Base-by-base conservation (phyloP, 495 filamentous ascomycete genomes). In the Geopyxis carbonaria region DNA sequence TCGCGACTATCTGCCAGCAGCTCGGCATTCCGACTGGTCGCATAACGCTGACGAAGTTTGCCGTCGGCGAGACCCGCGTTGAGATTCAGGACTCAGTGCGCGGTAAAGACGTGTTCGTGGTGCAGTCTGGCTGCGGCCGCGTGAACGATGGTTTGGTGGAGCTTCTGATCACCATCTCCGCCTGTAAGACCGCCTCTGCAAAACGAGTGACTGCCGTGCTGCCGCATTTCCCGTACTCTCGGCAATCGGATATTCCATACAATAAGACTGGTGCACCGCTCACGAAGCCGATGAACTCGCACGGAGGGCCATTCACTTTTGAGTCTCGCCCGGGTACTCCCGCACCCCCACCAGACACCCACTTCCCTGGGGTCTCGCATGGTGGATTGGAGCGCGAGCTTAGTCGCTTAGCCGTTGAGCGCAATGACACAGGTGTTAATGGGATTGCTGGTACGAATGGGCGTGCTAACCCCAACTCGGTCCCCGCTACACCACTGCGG, bases 141-240 rank as follows among this genome's bases (percentile, higher is more conserved):
- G 82, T 95, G 61, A 97, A 97, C 53, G 89, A 97, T 57, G 75
- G 93, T 59, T 67, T 97, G 32, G 75, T 97, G 64, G 89, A 97
- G 47, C 73, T 97, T 24, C 78, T 93, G 55, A 93, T 97, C 62
- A 92, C 70, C 40, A 87, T 97, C 47, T 91, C 83, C 14, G 89
- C 89, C 45, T 95, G 91, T 69, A 93, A 94, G 62, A 94, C 82
- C 2, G 89, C 91, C 36, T 91, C 82, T 22, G 89, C 89, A 3
- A 79, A 74, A 56, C 68, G 80, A 39, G 81, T 97, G 47, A 95
- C 86, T 14, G 89, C 80, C 13, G 86, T 97, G 21, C 73, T 97
- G 27, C 89, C 89, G 38, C 70, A 95, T 28, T 97, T 97, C 61
- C 89, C 89, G 0, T 97, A 97, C 59, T 89, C 80, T 39, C 68